These are phyloP conservation scores for Aspergillus hancockii DNA, from an alignment of 495 filamentous ascomycete species.

Conservation along the genomic window DNA sequence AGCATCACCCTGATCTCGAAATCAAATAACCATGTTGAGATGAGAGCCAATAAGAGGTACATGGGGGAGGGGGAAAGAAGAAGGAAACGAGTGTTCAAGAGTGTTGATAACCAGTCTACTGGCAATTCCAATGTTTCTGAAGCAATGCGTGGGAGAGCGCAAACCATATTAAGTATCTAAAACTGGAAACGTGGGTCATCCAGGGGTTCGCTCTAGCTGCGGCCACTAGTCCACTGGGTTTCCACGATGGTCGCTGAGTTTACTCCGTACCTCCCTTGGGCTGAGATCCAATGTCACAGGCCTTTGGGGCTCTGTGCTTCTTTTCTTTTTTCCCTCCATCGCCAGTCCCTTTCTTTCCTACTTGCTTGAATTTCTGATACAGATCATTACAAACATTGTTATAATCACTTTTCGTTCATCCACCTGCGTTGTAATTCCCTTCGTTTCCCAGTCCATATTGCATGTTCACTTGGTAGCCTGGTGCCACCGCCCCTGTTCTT, in stretches of 20 bases:
- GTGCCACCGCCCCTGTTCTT: constrained; percentile 5
- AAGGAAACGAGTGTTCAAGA: neutral
- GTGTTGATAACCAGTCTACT: neutral
- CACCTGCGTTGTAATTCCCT: neutral
- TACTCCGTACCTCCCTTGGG: neutral
- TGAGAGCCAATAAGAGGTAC: too few species aligned
- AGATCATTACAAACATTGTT: neutral
- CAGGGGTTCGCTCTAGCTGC: constrained; percentile 14
- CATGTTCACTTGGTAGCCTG: constrained; percentile 3
- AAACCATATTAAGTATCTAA: neutral
- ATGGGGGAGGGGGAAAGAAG: neutral
- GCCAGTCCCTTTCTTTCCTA: neutral
- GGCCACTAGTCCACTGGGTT: neutral
- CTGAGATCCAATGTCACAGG: constrained; percentile 3
- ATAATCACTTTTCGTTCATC: neutral
- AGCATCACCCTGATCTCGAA: neutral
- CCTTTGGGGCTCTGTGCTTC: neutral
- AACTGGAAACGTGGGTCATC: constrained; percentile 18
- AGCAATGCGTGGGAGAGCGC: neutral
- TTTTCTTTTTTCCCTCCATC: constrained; percentile 2
- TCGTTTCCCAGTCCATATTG: neutral
- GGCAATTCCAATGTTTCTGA: neutral
- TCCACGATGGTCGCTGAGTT: neutral
- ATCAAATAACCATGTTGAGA: neutral
- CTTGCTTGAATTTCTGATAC: neutral